These are phyloP conservation scores for Naganishia liquefaciens DNA, from an alignment of 1,284 basidiomycete species.

Conservation along the genomic window DNA sequence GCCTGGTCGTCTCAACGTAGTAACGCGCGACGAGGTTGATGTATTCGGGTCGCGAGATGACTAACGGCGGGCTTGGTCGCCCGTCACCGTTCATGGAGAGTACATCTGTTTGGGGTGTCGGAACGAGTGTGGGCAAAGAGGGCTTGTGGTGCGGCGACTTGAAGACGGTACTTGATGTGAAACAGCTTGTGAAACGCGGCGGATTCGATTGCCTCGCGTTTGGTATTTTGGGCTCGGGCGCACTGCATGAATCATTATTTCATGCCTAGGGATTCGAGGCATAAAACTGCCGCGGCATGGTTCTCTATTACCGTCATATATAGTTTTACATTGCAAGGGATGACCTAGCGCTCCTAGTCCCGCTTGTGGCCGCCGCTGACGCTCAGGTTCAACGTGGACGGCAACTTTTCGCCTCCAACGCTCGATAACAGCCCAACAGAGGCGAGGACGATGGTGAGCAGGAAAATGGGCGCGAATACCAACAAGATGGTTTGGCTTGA, in stretches of 20 bases:
- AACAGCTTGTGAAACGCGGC: background rate
- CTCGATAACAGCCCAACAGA: slow-evolving; percentile 44
- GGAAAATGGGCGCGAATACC: slow-evolving; percentile 45
- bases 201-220: background rate
- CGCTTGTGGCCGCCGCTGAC: slow-evolving; percentile 40
- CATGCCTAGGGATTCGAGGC: too few relatives aligned
- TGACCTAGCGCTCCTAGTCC: slow-evolving; percentile 14
- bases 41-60: slow-evolving; percentile 15
- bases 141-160: too few relatives aligned
- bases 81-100: slow-evolving; percentile 26
- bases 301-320: background rate
- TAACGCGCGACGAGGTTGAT: slow-evolving; percentile 9
- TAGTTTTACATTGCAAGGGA: slow-evolving; percentile 3
- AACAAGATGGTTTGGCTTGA: slow-evolving; percentile 48
- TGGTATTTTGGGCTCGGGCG: slow-evolving; percentile 1
- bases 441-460: slow-evolving; percentile 39
- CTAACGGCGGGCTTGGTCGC: slow-evolving; percentile 4
- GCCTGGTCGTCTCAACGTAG: slow-evolving; percentile 4
- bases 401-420: slow-evolving; percentile 50
- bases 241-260: slow-evolving; percentile 7
- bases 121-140: background rate
- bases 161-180: background rate
- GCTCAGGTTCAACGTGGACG: slow-evolving; percentile 51
- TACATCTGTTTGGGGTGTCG: slow-evolving; percentile 5
- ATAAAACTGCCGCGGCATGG: background rate